Evolutionary conservation across 176 grass and related monocot genomes (phyloP), one percentile per base, ranked within the genome.

Genomic region (Paspalum vaginatum): DNA sequence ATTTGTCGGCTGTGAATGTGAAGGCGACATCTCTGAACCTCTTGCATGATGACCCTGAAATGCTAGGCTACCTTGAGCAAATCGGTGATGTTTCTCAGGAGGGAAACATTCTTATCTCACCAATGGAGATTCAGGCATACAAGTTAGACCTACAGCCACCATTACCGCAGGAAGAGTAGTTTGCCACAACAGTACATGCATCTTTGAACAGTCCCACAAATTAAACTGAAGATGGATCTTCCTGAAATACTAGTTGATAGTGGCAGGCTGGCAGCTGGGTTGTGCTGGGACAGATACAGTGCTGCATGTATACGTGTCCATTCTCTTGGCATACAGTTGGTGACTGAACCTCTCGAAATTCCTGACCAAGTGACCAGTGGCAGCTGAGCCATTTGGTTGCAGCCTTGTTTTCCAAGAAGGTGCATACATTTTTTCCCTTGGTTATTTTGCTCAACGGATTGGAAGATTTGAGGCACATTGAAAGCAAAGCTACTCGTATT

Each of bases 61-160:
- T 92, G 88, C 70, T 95, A 54, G 92, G 92, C 55, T 95, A 98
- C 71, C 87, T 89, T 6, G 92, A 93, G 62, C 92, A 93, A 78
- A 78, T 82, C 10, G 96, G 83, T 24, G 92, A 98, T 84, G 79
- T 89, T 57, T 72, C 88, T 81, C 92, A 91, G 77, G 96, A 98
- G 79, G 96, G 90, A 62, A 95, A 91, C 51, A 79, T 98, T 72
- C 90, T 98, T 27, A 95, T 98, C 72, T 83, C 92, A 41, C 96
- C 96, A 15, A 98, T 98, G 96, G 96, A 98, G 82, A 93, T 98
- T 82, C 90, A 95, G 74, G 96, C 96, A 55, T 99, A 99, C 70
- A 99, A 91, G 48, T 74, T 99, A 54, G 96, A 99, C 54, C 77
- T 99, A 77, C 90, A 91, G 51, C 90, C 75, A 70, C 84, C 83